Evolutionary conservation across 192 early-diverging fungal species (phyloP), one percentile per base, ranked within the genome.

Genomic region (Chytriomyces confervae): DNA sequence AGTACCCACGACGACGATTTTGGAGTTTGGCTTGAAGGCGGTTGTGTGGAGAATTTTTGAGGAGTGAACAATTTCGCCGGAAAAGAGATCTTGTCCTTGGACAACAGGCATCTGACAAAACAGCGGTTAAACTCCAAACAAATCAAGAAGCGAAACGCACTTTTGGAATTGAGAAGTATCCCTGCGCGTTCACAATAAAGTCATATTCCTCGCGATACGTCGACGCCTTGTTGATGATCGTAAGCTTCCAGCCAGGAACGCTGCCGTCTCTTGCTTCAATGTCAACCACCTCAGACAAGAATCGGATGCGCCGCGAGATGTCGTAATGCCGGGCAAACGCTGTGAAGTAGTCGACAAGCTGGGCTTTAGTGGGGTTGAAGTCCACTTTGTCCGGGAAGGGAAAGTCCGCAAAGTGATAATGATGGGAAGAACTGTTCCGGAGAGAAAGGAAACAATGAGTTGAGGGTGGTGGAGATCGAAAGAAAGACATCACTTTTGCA

Each of bases 181-280:
- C 63, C 27, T 65, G 63, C 63, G 63, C 63, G 27, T 65, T 65
- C 63, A 65, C 63, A 27, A 65, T 27, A 65, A 27, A 65, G n/a
- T 29, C 63, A 29, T 11, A 65, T 5, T n/a, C 29, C 5, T 65
- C 63, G 13, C 63, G 18, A 27, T 16, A 24, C 11, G 27, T 29
- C 5, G n/a, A 11, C 11, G 11, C 20, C 5, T 3, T 65, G 5
- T 9, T 5, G 29, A 27, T 6, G n/a, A 65, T 29, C n/a, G 27
- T 27, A 4, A 65, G 63, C 13, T 11, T 29, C 63, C 63, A 65
- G n/a, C 63, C 63, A 23, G 20, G n/a, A 16, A 23, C 20, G 16
- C 20, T 6, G 63, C 27, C 63, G 5, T 11, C 63, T 5, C 63
- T 16, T 13, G 13, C 63, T 65, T 65, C 63, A 11, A 65, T 65